phyloP scores from a whole-genome alignment of 352 stramenopile genomes.

The Pythium inflatum region DNA sequence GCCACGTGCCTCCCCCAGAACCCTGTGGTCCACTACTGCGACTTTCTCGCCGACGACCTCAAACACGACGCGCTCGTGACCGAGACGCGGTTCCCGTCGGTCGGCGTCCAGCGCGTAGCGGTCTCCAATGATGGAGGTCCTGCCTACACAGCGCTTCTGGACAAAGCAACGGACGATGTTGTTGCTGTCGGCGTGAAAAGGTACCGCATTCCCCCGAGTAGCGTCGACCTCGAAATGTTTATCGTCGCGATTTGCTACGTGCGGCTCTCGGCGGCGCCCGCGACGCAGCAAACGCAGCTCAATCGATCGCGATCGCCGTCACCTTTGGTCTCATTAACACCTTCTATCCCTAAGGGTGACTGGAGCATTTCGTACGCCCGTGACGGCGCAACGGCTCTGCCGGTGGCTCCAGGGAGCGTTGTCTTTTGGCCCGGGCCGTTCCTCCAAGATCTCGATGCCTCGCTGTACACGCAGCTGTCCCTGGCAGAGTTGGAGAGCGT shows the following conservation, averaged over 20 bases:
- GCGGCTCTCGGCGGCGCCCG: constrained; percentile 26
- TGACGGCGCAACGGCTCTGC: constrained; percentile 29
- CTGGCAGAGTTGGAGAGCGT: constrained; percentile 49
- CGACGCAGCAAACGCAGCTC: constrained; percentile 40
- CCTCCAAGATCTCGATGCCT: constrained; percentile 38
- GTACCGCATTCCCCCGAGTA: constrained; percentile 49
- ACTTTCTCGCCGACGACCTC: constrained; percentile 63
- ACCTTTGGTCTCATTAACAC: not conserved
- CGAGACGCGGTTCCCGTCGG: constrained; percentile 51
- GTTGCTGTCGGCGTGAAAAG: constrained; percentile 54
- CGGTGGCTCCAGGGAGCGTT: constrained; percentile 33
- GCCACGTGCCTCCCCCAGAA: constrained; percentile 40
- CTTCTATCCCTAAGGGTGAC: not conserved
- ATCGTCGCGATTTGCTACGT: constrained; percentile 48
- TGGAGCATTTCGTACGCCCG: constrained; percentile 54
- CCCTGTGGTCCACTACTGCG: constrained; percentile 56
- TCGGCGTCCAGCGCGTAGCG: constrained; percentile 37
- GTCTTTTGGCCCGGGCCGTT: constrained; percentile 59
- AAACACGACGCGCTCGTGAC: constrained; percentile 47
- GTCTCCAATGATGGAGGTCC: not conserved
- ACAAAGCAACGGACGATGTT: constrained; percentile 43
- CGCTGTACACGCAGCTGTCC: constrained; percentile 48
- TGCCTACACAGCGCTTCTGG: constrained; percentile 39
- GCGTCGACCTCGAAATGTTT: constrained; percentile 56
- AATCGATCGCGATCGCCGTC: constrained; percentile 1